Evolutionary conservation across 305 asterid species (phyloP), one percentile per base, ranked within the genome.

Genomic region (Fraxinus baroniana): DNA sequence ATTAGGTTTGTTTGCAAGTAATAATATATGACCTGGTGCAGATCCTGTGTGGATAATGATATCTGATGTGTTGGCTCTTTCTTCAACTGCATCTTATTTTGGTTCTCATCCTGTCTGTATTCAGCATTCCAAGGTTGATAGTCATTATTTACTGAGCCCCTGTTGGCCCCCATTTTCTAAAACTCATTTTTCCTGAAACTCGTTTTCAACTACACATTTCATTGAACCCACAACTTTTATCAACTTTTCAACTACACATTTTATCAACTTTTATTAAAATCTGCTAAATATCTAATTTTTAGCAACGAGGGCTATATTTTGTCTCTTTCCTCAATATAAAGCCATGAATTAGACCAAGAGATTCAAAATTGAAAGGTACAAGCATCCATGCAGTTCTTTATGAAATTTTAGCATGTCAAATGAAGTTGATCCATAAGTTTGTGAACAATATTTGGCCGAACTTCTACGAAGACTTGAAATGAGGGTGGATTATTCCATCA

Each of bases 81-180:
- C 26, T 79, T 80, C 55, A 20, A 66, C 57, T 44, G 5, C 41
- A 68, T 82, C 75, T 77, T 52, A 77, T 57, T 77, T 68, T 46
- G 20, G 44, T 76, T 7, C 35, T 41, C 18, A 7, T 5, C 35
- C 64, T 55, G 26, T 46, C 36, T 76, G 26, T 12, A 2, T 60
- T 62, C 24, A 18, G 55, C 39, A 74, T 78, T 74, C 30, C 8
- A 55, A 81, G 79, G 28, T 57, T 28, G 74, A 68, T 66, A 26
- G 74, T 68, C 73, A 64, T 64, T 64, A 64, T 64, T 24, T 64
- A 7, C 68, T 57, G 18, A 57, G 62, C 62, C 62, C 9, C 1
- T 52, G 3, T 52, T 52, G 22, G 22, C 62, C 22, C 62, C 62
- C 22, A 17, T 52, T 52, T 52, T 52, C 64, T 55, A 13, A 5